These are phyloP conservation scores for Volvox africanus DNA, from an alignment of 139 green algal species.

Conservation along the genomic window DNA sequence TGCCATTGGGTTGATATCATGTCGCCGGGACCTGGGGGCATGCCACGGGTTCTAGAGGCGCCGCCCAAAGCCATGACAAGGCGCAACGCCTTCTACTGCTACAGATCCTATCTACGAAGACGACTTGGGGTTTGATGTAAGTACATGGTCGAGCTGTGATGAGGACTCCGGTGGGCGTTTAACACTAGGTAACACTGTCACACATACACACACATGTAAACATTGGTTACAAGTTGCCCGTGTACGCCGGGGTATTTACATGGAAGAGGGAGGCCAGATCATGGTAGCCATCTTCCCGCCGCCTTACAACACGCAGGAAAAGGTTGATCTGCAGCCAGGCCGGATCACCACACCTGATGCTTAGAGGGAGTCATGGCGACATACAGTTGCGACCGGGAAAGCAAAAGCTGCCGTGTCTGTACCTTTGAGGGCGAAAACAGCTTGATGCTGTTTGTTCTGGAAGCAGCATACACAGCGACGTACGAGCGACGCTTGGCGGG, in stretches of 20 bases:
- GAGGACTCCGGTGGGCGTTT: no score
- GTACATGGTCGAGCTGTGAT: no score
- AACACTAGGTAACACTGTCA: no score
- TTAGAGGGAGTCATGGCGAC: background rate
- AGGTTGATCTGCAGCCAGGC: conserved; percentile 90
- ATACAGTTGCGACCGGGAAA: background rate
- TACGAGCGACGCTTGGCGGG: background rate
- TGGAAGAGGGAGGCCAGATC: conserved; percentile 98
- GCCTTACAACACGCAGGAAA: conserved; percentile 90
- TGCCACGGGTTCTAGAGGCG: no score
- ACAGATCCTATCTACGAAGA: no score
- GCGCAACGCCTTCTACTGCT: no score
- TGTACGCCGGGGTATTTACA: conserved; percentile 57
- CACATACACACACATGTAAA: no score
- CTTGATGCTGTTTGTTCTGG: conserved; percentile 41
- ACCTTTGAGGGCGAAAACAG: conserved; percentile 92
- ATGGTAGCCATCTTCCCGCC: conserved; percentile 96
- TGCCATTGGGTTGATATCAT: no score
- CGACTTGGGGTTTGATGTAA: no score
- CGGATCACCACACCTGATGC: background rate
- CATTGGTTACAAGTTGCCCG: no score
- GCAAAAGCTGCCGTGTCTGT: background rate
- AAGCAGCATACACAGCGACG: background rate
- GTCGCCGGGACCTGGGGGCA: no score
- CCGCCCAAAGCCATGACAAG: no score